phyloP scores from a whole-genome alignment of 1,139 yeast genomes.

The Sugiyamaella xylanicola region DNA sequence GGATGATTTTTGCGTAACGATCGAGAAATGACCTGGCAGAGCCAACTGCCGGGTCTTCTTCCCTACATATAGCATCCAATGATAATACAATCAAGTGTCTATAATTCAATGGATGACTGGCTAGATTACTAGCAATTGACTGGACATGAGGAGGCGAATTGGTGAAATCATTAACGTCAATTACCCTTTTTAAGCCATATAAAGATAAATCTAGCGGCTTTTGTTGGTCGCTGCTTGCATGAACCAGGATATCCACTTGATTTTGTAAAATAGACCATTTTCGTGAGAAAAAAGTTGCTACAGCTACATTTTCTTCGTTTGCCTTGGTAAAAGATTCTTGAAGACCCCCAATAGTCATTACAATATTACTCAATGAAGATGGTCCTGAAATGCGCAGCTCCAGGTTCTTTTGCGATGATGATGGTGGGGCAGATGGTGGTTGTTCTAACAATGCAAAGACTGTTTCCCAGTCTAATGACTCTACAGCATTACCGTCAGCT shows the following conservation, averaged over 20 bases:
- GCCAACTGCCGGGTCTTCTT: slow-evolving; percentile 30
- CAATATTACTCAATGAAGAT: slow-evolving; percentile 12
- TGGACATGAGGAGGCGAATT: slow-evolving; percentile 29
- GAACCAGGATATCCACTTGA: slow-evolving; percentile 32
- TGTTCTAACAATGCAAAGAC: slow-evolving; percentile 20
- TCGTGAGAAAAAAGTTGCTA: slow-evolving; percentile 22
- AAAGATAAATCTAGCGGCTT: slow-evolving; percentile 12
- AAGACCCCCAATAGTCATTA: slow-evolving; percentile 8
- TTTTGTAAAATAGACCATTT: slow-evolving; percentile 33
- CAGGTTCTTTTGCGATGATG: slow-evolving; percentile 12
- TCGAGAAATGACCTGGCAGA: slow-evolving; percentile 40
- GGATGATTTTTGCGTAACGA: slow-evolving; percentile 39
- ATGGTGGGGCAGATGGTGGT: slow-evolving; percentile 16
- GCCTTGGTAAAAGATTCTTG: neutral
- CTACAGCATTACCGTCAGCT: neutral
- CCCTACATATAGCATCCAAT: slow-evolving; percentile 40
- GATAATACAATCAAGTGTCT: slow-evolving; percentile 36
- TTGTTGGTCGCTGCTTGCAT: slow-evolving; percentile 14
- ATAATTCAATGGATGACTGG: slow-evolving; percentile 36
- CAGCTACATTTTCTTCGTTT: slow-evolving; percentile 12
- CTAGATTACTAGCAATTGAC: slow-evolving; percentile 29
- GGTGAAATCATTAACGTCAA: slow-evolving; percentile 25
- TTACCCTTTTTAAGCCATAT: slow-evolving; percentile 27
- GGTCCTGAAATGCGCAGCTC: slow-evolving; percentile 17
- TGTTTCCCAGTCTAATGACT: slow-evolving; percentile 12